Percentiles rank a stretch among this genome's conserved stretches.
Conservation (phyloP, 1,139 yeast genomes). For the Ogataea hybrid region DNA sequence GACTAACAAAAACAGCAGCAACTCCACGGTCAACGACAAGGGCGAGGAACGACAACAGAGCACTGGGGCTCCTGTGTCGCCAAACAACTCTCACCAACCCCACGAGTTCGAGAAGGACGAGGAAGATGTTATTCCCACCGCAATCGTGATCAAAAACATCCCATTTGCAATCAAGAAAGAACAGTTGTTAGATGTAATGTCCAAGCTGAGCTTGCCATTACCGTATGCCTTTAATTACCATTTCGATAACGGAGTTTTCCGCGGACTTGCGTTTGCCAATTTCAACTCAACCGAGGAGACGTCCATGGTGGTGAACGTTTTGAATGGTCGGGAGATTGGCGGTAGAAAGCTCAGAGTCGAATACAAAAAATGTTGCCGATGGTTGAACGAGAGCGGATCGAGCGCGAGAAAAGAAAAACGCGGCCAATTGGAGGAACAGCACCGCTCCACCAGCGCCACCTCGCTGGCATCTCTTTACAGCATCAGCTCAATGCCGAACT, state of each 20-base stretch:
- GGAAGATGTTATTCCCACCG: constrained; percentile 93
- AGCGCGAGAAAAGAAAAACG: constrained; percentile 93
- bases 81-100: constrained; percentile 6
- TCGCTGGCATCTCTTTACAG: constrained; percentile 69
- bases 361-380: constrained; percentile 95
- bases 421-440: constrained; percentile 96
- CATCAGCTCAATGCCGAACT: constrained; percentile 44
- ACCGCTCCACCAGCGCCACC: constrained; percentile 67
- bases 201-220: constrained; percentile 80
- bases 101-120: constrained; percentile 35
- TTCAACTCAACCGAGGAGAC: constrained; percentile 96
- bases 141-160: constrained; percentile 94
- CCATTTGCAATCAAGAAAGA: constrained; percentile 98
- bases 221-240: constrained; percentile 99
- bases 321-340: constrained; percentile 94
- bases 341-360: constrained; percentile 95
- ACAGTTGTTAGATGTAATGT: constrained; percentile 91
- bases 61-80: constrained; percentile 5
- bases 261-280: constrained; percentile 99
- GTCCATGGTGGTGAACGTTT: constrained; percentile 71
- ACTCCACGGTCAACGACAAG: constrained; percentile 18
- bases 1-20: constrained; percentile 22
- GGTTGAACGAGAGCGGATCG: constrained; percentile 92
- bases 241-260: constrained; percentile 95
- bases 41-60: constrained; percentile 6